A percentile compares a stretch with the other conserved stretches of the same genome.
Evolutionary conservation across 2,329 filamentous ascomycete genomes (phyloP).

Genomic region (Fusarium sp.): DNA sequence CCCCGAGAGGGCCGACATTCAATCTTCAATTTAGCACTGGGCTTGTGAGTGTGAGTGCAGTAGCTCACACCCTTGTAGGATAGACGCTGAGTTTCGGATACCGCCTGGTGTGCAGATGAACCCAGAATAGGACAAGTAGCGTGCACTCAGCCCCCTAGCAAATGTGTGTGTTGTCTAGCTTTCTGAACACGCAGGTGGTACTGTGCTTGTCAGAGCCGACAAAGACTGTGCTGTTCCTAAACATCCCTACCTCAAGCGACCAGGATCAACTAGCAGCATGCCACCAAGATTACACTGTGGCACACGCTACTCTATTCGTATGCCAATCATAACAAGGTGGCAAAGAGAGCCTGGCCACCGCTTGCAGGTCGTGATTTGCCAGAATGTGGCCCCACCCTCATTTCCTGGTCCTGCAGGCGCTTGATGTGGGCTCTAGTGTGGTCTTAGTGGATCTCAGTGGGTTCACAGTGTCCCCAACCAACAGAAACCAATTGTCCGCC

Average conservation of each 20-base stretch:
- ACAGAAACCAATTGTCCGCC: slow-evolving; percentile 49
- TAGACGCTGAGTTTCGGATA: slow-evolving; percentile 43
- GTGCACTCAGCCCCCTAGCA: slow-evolving; percentile 38
- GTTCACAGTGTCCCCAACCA: slow-evolving; percentile 48
- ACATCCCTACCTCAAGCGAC: slow-evolving; percentile 34
- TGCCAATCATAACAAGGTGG: slow-evolving; percentile 53
- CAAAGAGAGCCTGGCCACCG: slow-evolving; percentile 46
- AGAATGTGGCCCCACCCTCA: slow-evolving; percentile 40
- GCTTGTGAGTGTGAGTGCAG: slow-evolving; percentile 30
- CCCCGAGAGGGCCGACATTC: slow-evolving; percentile 34
- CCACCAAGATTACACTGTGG: slow-evolving; percentile 50
- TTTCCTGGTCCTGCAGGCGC: slow-evolving; percentile 42
- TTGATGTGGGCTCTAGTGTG: slow-evolving; percentile 28
- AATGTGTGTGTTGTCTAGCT: slow-evolving; percentile 33
- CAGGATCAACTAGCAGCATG: slow-evolving; percentile 43
- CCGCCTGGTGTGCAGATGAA: slow-evolving; percentile 19
- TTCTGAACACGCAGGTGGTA: slow-evolving; percentile 33
- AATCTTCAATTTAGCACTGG: slow-evolving; percentile 38
- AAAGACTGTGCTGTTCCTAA: slow-evolving; percentile 41
- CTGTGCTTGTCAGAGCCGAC: slow-evolving; percentile 29
- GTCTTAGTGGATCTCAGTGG: slow-evolving; percentile 27
- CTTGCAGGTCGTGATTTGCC: slow-evolving; percentile 49
- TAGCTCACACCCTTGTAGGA: slow-evolving; percentile 29
- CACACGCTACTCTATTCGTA: slow-evolving; percentile 39
- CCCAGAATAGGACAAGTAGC: slow-evolving; percentile 36